Evolutionary conservation across 768 basidiomycete species (phyloP), one percentile per base, ranked within the genome.

Genomic region (Sutorius australiensis): DNA sequence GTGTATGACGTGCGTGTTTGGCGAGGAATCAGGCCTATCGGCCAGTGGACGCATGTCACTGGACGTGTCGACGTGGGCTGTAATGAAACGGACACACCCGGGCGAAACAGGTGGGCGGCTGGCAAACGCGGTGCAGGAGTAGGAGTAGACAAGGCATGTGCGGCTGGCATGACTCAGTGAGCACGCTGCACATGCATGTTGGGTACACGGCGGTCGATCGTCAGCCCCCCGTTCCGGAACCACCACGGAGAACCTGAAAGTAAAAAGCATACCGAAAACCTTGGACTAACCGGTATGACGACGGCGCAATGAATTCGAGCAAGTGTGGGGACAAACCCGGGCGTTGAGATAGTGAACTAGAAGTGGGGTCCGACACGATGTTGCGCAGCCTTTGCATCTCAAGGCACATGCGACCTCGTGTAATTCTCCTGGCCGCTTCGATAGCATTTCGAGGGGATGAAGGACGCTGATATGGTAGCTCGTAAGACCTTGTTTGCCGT

Each of bases 131-230:
- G 54, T 45, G 51, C 56, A 56, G 45, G 54, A 43, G 48, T 28
- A 55, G 54, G 62, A 65, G 48, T 57, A 36, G 56, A 46, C 14
- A 39, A 46, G 43, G 39, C 58, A 58, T 64, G 57, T 60, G 51
- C 47, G 47, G 19, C 44, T 53, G 24, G 52, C 14, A 48, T 45
- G 24, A 31, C 31, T 46, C 51, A 49, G n/a, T 39, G 37, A 46
- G 53, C 63, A 57, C n/a, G 65, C 47, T 39, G 47, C n/a, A 42
- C 24, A 51, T 54, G 19, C 51, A 59, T 54, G 55, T 42, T 40
- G 21, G 24, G 16, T 31, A 16, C 10, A 43, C n/a, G 51, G 30
- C 19, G 31, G 48, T 37, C 42, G 28, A 45, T 38, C 16, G n/a
- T 42, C 48, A 19, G 50, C 17, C 41, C 7, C 19, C 40, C 19